Conservation (phyloP, 768 basidiomycete species). For the Cubamyces sp. region DNA sequence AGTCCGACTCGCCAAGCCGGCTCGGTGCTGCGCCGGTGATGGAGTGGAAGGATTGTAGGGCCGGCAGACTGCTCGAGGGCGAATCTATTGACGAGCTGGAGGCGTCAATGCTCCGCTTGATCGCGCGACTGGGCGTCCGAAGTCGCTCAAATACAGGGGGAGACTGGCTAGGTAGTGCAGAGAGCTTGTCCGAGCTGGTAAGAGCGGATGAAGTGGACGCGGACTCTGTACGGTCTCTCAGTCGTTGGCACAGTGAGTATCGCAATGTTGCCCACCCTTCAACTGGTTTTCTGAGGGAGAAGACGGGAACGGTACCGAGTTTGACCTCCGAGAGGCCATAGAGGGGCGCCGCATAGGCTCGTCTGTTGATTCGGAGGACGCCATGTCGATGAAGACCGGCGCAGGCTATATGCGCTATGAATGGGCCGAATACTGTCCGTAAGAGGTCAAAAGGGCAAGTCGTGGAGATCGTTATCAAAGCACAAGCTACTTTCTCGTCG, state of each 20-base stretch:
- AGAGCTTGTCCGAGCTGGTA: conserved; percentile 51
- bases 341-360: conserved; percentile 6
- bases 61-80: conserved; percentile 28
- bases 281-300: not conserved
- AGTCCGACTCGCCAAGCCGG: conserved; percentile 39
- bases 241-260: no score
- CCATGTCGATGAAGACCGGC: conserved; percentile 1
- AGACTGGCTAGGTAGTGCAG: conserved; percentile 41
- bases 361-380: not conserved
- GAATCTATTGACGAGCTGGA: conserved; percentile 45
- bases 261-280: conserved; percentile 6
- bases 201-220: conserved; percentile 36
- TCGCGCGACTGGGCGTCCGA: conserved; percentile 39
- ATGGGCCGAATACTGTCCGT: not conserved
- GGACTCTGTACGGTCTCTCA: conserved; percentile 23
- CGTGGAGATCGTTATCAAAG: not conserved
- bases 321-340: conserved; percentile 8
- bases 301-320: conserved; percentile 28
- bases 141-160: conserved; percentile 39
- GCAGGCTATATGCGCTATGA: no score
- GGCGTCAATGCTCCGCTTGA: conserved; percentile 43
- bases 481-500: no score
- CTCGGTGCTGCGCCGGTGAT: conserved; percentile 11
- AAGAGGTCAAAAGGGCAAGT: no score
- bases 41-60: conserved; percentile 22